Conservation (phyloP, 768 basidiomycete genomes). For the Collybia nuda region DNA sequence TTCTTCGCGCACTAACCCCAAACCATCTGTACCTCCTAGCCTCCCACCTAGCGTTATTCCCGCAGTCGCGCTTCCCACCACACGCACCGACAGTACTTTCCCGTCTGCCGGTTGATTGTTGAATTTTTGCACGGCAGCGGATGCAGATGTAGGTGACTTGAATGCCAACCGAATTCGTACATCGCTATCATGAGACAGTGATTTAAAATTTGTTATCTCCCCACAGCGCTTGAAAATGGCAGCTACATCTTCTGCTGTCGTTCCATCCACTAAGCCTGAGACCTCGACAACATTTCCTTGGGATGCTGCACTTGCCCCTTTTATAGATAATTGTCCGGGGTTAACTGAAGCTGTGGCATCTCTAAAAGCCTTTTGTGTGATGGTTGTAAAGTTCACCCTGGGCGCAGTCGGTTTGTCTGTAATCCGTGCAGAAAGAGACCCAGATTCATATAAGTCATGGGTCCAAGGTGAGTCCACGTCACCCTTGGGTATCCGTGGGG, state of each 20-base stretch:
- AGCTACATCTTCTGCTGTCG: constrained; percentile 80
- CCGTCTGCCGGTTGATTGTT: constrained; percentile 84
- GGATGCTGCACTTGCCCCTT: constrained; percentile 54
- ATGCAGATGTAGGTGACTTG: constrained; percentile 60
- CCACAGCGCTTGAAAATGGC: constrained; percentile 86
- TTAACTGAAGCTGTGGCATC: constrained; percentile 48
- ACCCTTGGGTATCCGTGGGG: constrained; percentile 59
- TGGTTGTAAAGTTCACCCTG: constrained; percentile 48
- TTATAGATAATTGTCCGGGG: constrained; percentile 51
- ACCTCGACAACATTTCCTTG: constrained; percentile 75
- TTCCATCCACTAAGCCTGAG: constrained; percentile 69
- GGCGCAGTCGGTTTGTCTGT: constrained; percentile 41
- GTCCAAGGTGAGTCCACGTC: constrained; percentile 68
- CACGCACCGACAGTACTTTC: constrained; percentile 60
- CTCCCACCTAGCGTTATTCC: constrained; percentile 56
- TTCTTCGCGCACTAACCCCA: constrained; percentile 53
- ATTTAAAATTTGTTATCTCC: constrained; percentile 50
- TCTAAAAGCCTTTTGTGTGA: constrained; percentile 61
- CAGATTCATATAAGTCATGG: constrained; percentile 67
- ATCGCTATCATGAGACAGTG: constrained; percentile 33
- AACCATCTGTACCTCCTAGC: constrained; percentile 51
- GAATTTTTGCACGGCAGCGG: constrained; percentile 71
- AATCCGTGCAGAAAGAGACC: constrained; percentile 62
- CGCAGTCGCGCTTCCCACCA: constrained; percentile 56
- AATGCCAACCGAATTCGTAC: constrained; percentile 73